Conservation (phyloP, 2,329 filamentous ascomycete genomes). For the Aspergillus quadrilineatus region DNA sequence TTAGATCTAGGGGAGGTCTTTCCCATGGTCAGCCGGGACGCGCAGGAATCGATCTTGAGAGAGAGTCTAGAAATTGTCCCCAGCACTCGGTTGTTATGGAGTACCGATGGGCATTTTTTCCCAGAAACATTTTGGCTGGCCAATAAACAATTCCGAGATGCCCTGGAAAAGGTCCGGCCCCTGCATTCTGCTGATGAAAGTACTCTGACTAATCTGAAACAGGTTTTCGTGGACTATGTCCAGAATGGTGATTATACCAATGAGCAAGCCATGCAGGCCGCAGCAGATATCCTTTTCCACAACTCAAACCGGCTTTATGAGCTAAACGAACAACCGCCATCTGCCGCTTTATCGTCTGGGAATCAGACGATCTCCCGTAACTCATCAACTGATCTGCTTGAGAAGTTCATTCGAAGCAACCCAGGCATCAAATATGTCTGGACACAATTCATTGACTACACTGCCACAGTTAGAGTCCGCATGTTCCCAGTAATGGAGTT, state of each 20-base stretch:
- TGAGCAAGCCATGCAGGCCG: slow-evolving; percentile 62
- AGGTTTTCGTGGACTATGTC: slow-evolving; percentile 68
- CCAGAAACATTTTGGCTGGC: slow-evolving; percentile 76
- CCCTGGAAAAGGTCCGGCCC: slow-evolving; percentile 60
- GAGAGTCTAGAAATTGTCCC: slow-evolving; percentile 75
- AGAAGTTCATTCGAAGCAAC: slow-evolving; percentile 52
- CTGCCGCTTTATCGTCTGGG: slow-evolving; percentile 12
- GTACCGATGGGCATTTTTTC: slow-evolving; percentile 76
- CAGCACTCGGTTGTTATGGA: slow-evolving; percentile 73
- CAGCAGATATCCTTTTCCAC: slow-evolving; percentile 68
- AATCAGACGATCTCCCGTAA: background rate
- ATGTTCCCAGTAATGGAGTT: slow-evolving; percentile 65
- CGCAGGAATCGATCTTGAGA: slow-evolving; percentile 68
- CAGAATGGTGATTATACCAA: slow-evolving; percentile 61
- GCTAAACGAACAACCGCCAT: slow-evolving; percentile 48
- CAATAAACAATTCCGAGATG: slow-evolving; percentile 69
- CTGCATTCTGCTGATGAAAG: background rate
- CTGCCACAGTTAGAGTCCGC: slow-evolving; percentile 65
- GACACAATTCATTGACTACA: slow-evolving; percentile 76
- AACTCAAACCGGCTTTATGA: slow-evolving; percentile 76
- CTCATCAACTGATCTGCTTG: slow-evolving; percentile 29
- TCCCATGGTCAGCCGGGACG: slow-evolving; percentile 72
- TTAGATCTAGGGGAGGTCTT: slow-evolving; percentile 83
- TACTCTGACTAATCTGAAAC: background rate
- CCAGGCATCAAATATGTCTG: slow-evolving; percentile 64